phyloP scores from a whole-genome alignment of 2,329 filamentous ascomycete species.

The Apiospora malaysiana region DNA sequence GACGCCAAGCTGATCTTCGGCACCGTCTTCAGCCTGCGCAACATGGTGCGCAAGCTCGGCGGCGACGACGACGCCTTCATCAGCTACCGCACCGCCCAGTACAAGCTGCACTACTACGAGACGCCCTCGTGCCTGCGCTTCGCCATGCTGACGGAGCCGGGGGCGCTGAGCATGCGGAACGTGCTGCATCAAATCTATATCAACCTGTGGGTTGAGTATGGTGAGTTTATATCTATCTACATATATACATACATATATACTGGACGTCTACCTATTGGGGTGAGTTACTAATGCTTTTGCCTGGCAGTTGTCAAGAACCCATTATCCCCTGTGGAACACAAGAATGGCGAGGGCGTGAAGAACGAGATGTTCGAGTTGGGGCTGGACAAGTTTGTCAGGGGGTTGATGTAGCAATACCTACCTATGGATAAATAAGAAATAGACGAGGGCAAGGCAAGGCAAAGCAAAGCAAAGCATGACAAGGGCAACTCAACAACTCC shows the following conservation, averaged over 20 bases:
- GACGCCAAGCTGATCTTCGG: slow-evolving; percentile 98
- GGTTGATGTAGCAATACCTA: slow-evolving; percentile 59
- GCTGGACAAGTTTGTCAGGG: slow-evolving; percentile 78
- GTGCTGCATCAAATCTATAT: slow-evolving; percentile 98
- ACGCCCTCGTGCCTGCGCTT: slow-evolving; percentile 95
- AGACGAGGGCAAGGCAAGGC: not conserved
- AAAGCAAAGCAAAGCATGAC: not conserved
- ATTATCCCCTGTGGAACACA: slow-evolving; percentile 71
- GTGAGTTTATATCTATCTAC: slow-evolving; percentile 50
- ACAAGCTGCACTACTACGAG: slow-evolving; percentile 99
- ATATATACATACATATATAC: not conserved
- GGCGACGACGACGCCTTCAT: slow-evolving; percentile 95
- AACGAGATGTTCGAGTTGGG: slow-evolving; percentile 76
- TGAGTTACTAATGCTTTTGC: not conserved
- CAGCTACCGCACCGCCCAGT: slow-evolving; percentile 89
- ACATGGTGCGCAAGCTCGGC: slow-evolving; percentile 95
- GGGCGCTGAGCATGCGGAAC: slow-evolving; percentile 87
- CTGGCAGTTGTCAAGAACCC: slow-evolving; percentile 72
- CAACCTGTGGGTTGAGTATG: slow-evolving; percentile 96
- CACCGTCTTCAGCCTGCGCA: slow-evolving; percentile 92
- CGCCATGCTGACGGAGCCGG: slow-evolving; percentile 93
- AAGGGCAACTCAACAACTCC: too few species aligned
- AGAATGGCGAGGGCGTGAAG: slow-evolving; percentile 70
- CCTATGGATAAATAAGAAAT: not conserved
- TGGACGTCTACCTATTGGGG: not conserved